Evolutionary conservation across 225 moss, liverwort and hornwort species (phyloP).

Genomic region (Pseudoscleropodium purum): DNA sequence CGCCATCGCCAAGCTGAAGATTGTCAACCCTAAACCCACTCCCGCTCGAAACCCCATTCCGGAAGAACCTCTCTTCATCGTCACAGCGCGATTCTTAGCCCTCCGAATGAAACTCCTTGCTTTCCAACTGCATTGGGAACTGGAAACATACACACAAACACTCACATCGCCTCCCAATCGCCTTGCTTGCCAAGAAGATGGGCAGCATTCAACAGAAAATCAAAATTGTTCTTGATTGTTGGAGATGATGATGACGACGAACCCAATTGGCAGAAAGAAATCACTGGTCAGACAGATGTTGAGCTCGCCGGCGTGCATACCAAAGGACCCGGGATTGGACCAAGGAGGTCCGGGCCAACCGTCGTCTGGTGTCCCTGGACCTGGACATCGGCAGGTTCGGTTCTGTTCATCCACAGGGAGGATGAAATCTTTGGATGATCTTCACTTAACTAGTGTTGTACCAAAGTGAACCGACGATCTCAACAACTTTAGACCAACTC

Average conservation of each 20-base stretch:
- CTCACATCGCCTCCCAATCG: neutral
- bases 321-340: neutral
- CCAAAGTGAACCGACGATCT: neutral
- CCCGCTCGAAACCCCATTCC: neutral
- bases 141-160: neutral
- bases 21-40: neutral
- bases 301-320: neutral
- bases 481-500: neutral
- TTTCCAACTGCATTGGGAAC: neutral
- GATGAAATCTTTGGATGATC: neutral
- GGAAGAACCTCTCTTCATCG: neutral
- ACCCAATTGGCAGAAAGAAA: neutral
- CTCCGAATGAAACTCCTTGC: neutral
- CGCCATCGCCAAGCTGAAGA: slow-evolving; percentile 1
- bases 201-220: slow-evolving; percentile 4
- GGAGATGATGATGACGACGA: neutral
- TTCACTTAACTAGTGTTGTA: neutral
- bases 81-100: neutral
- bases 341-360: neutral
- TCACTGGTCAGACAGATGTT: neutral
- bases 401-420: neutral
- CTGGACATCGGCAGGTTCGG: neutral
- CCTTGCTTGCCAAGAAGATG: slow-evolving; percentile 19
- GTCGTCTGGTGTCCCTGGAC: neutral
- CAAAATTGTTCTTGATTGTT: slow-evolving; percentile 21